A percentile compares a stretch with the other conserved stretches of the same genome.
These are phyloP conservation scores for Nyctanthes arbortristis DNA, from an alignment of 257 asterid genomes.

Conservation along the genomic window DNA sequence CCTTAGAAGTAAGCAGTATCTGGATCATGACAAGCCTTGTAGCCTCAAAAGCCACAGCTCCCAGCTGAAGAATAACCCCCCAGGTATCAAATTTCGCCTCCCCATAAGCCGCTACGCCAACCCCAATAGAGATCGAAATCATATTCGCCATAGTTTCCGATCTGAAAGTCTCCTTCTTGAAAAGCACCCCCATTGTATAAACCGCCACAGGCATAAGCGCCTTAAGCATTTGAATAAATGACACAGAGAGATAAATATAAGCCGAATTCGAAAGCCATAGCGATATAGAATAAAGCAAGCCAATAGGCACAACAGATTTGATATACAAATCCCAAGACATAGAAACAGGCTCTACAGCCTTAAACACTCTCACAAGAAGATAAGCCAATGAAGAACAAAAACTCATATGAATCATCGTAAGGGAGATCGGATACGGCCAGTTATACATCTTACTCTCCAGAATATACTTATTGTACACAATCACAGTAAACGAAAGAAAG, in stretches of 20 bases:
- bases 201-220: slow-evolving; percentile 83
- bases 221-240: slow-evolving; percentile 77
- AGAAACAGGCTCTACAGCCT: slow-evolving; percentile 62
- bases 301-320: slow-evolving; percentile 73
- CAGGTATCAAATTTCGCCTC: slow-evolving; percentile 73
- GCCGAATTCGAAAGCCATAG: slow-evolving; percentile 81
- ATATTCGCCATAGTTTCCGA: slow-evolving; percentile 55
- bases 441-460: slow-evolving; percentile 69
- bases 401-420: slow-evolving; percentile 79
- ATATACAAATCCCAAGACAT: slow-evolving; percentile 57
- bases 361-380: slow-evolving; percentile 57
- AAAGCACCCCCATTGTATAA: slow-evolving; percentile 53
- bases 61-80: slow-evolving; percentile 69
- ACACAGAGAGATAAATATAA: slow-evolving; percentile 68
- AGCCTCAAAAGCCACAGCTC: slow-evolving; percentile 71
- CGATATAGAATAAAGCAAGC: slow-evolving; percentile 66
- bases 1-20: slow-evolving; percentile 65
- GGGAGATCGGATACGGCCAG: slow-evolving; percentile 81
- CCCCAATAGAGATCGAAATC: slow-evolving; percentile 71
- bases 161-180: slow-evolving; percentile 51
- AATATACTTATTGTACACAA: slow-evolving; percentile 77
- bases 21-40: slow-evolving; percentile 74
- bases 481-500: slow-evolving; percentile 73
- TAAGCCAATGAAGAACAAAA: slow-evolving; percentile 74
- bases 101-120: slow-evolving; percentile 78